Evolutionary conservation across 2,329 filamentous ascomycete species (phyloP).

Genomic region (Colletotrichum australisinense): DNA sequence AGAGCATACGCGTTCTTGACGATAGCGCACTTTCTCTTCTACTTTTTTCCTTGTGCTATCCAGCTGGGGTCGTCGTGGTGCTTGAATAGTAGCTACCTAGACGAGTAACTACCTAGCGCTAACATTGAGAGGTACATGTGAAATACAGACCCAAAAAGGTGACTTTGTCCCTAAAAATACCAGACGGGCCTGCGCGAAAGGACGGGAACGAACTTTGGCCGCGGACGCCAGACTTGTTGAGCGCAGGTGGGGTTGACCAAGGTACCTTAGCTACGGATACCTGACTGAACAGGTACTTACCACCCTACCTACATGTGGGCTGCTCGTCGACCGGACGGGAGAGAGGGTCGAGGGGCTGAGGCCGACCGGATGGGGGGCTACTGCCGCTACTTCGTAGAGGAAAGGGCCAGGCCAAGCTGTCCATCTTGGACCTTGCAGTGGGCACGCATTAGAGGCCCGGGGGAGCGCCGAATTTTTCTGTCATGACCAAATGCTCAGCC

Average conservation of each 20-base stretch:
- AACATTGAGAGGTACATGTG: not conserved
- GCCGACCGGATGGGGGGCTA: slow-evolving; percentile 15
- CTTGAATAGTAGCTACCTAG: not conserved
- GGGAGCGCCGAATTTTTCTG: too few relatives aligned
- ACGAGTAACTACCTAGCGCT: not conserved
- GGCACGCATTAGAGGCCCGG: too few relatives aligned
- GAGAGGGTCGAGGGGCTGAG: slow-evolving; percentile 28
- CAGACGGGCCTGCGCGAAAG: not conserved
- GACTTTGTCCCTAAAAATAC: not conserved
- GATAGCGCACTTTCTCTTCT: not conserved
- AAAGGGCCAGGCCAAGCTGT: slow-evolving; percentile 20
- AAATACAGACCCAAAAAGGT: not conserved
- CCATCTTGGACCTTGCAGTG: slow-evolving; percentile 6
- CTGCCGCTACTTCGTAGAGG: slow-evolving; percentile 1
- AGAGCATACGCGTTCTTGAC: not conserved
- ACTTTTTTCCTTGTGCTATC: not conserved
- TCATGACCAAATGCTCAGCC: slow-evolving; percentile 1
- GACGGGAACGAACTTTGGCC: slow-evolving; percentile 25
- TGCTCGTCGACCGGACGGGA: not conserved
- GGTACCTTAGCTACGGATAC: not conserved
- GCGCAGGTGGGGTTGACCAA: slow-evolving; percentile 12
- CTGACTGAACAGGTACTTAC: too few relatives aligned
- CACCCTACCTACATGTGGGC: not conserved
- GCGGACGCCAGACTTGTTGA: slow-evolving; percentile 24
- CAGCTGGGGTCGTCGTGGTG: not conserved